Evolutionary conservation across 2,329 filamentous ascomycete species (phyloP), one percentile per base, ranked within the genome.

Genomic region (Botrytis galanthina): DNA sequence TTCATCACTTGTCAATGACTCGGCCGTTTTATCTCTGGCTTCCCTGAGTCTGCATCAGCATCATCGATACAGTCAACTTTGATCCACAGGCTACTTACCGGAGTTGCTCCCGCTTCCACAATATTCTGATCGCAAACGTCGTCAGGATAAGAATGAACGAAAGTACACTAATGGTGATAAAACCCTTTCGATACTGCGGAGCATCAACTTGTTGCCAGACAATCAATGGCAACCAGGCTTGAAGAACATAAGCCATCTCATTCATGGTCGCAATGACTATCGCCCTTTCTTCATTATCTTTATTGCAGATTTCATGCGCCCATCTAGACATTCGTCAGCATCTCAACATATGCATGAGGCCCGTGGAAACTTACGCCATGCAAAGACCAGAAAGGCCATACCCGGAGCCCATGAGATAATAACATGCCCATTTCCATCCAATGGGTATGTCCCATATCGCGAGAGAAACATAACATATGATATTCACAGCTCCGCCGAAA

Each of bases 181-280:
- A 91, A 0, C 90, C 90, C 77, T 91, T 91, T 0, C 82, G 83
- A 73, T 91, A 92, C 61, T 82, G 76, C 0, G 90, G 90, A 0
- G 86, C 87, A 73, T 91, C 88, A 0, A 89, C 84, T 78, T 90
- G 88, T 81, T 89, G 87, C 90, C 90, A 92, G 16, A 91, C 85
- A 14, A 91, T 79, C 46, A 91, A 84, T 10, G 91, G 91, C 60
- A 93, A 80, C 90, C 90, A 93, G 0, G 90, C 89, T 78, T 92
- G 90, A 61, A 93, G 81, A 1, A 92, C 89, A 74, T 92, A 92
- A 0, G 90, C 90, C 83, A 92, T 86, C 78, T 91, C 87, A 74
- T 92, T 93, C 89, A 92, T 92, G 26, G 84, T 82, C 0, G 85
- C 90, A 0, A 90, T 86, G 0, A 92, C 89, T 6, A 93, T 82